Conservation (phyloP, 257 asterid species). For the Paulownia fortunei region DNA sequence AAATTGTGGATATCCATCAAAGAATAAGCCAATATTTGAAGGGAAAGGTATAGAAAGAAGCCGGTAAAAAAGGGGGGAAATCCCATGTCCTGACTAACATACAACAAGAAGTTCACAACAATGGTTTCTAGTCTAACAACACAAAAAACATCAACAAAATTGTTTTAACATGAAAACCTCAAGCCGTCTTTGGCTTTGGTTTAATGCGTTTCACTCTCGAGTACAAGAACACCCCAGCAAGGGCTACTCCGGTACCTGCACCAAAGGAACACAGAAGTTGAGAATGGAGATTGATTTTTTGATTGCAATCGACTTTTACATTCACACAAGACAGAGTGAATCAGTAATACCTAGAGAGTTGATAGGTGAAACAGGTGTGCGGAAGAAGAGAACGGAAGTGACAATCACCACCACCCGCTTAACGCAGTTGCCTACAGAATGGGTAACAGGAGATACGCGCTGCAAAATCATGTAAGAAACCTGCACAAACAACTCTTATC, state of each 20-base stretch:
- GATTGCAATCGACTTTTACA: background rate
- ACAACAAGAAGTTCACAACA: constrained; percentile 22
- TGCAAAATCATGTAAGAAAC: constrained; percentile 97
- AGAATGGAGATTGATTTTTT: background rate
- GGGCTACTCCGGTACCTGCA: constrained; percentile 77
- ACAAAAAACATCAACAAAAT: constrained; percentile 43
- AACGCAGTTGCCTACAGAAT: constrained; percentile 97
- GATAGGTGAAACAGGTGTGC: constrained; percentile 78
- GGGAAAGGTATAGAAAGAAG: background rate
- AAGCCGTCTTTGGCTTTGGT: constrained; percentile 74
- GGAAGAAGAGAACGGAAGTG: constrained; percentile 93
- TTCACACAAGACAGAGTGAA: background rate
- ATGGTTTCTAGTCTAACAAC: constrained; percentile 38
- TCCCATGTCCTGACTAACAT: constrained; percentile 24
- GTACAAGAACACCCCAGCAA: constrained; percentile 91
- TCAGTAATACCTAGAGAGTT: constrained; percentile 70
- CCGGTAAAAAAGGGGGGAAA: constrained; percentile 14
- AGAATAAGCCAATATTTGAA: constrained; percentile 16
- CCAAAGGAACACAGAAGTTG: background rate
- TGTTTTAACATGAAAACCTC: constrained; percentile 29
- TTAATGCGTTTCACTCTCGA: constrained; percentile 87
- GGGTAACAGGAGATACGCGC: constrained; percentile 96
- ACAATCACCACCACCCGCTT: constrained; percentile 97
- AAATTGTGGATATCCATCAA: constrained; percentile 13
- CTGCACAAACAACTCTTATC: constrained; percentile 54